Evolutionary conservation across 345 rosid species (phyloP), one percentile per base, ranked within the genome.

Genomic region (Melaleuca quinquenervia): DNA sequence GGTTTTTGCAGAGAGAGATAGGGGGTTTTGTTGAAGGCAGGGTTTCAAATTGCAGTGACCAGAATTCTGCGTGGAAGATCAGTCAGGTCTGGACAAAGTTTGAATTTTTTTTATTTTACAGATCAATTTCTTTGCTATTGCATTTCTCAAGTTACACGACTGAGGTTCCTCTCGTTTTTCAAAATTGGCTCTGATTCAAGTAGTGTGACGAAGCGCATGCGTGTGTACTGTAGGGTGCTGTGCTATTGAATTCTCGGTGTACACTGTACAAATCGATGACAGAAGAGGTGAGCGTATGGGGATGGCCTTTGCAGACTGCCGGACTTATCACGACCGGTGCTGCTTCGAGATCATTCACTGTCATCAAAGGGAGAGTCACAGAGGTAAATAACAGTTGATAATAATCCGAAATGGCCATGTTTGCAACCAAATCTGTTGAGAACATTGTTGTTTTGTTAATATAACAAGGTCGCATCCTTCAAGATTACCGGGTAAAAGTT

Each of bases 231-330:
- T 82, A 95, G 98, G 93, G 91, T 90, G 95, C 94, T 86, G 51
- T 88, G 56, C 88, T 93, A 44, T 89, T 94, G 92, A 89, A 87
- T 83, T 96, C 97, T 8, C 89, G 89, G 82, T 97, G 99, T 86
- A 84, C 91, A 9, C 82, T 97, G 89, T 95, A 92, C 82, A 95
- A 93, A 86, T 96, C 99, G 3, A 76, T 85, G n/a, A 78, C 82
- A 16, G 99, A 96, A 90, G 99, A 96, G 85, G 96, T 97, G 50
- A 93, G 92, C 88, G 88, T 96, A 60, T 95, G 99, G 99, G 99
- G 98, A 41, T 97, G 99, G 99, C 99, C 99, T 85, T 87, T 97
- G 88, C 99, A 94, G 64, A 94, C 97, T 0, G 94, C 96, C 2
- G 98, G 98, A 41, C 86, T 96, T 92, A 93, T 92, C 82, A 49